A percentile compares a stretch with the other conserved stretches of the same genome.
Evolutionary conservation across 345 rosid species (phyloP).

Genomic region (Melaleuca quinquenervia): DNA sequence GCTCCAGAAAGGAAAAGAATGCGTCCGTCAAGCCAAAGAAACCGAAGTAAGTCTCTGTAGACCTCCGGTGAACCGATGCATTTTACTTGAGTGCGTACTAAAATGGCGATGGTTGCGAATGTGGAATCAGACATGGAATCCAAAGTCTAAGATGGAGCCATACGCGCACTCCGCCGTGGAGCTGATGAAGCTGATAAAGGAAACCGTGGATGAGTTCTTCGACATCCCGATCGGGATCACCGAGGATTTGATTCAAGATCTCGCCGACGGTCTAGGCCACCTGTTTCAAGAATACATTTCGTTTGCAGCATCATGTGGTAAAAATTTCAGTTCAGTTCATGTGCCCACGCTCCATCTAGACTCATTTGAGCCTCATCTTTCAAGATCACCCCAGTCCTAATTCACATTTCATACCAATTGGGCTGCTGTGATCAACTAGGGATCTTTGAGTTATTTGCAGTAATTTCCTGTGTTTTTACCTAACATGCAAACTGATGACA

Average conservation of each 20-base stretch:
- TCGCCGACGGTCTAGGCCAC: constrained; percentile 58
- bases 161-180: constrained; percentile 71
- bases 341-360: not conserved
- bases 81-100: not conserved
- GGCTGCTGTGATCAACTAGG: not conserved
- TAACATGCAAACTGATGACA: constrained; percentile 2
- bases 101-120: not conserved
- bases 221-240: constrained; percentile 71
- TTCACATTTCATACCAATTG: not conserved
- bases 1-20: constrained; percentile 38
- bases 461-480: not conserved
- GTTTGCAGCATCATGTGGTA: constrained; percentile 77
- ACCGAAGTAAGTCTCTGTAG: constrained; percentile 51
- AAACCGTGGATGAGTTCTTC: constrained; percentile 67
- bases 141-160: constrained; percentile 87
- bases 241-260: constrained; percentile 60
- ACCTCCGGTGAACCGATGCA: not conserved
- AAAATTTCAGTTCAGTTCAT: not conserved
- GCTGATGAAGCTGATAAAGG: constrained; percentile 48
- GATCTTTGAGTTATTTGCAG: not conserved
- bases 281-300: constrained; percentile 63
- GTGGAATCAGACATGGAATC: constrained; percentile 76
- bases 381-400: not conserved
- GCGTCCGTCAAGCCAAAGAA: constrained; percentile 48
- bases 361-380: not conserved